Base-by-base conservation (phyloP, 768 basidiomycete genomes). In the Phaeotremella skinneri region DNA sequence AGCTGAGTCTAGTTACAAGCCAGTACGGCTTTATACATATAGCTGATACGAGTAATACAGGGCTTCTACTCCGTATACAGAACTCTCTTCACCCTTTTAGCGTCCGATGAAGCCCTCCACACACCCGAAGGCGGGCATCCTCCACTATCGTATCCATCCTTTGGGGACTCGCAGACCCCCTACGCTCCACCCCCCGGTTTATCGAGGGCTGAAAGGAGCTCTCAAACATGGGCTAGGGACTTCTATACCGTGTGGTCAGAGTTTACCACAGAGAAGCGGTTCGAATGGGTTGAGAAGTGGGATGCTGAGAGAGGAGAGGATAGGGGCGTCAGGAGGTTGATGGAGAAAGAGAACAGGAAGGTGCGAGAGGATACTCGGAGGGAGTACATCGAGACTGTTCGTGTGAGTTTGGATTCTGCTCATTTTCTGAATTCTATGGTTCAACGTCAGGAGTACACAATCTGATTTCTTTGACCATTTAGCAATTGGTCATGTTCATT, bases 271-370 rank as follows among this genome's bases (percentile, higher is more conserved):
- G 79, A 81, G 43, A 98, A 98, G 74, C 86, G 89, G 47, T 99
- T 99, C 69, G 79, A 81, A 0, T 97, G 93, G 92, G 82, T 81
- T 59, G 90, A 91, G 55, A 82, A 84, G 63, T 96, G 91, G 85
- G 88, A 92, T 72, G 59, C 84, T 14, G 78, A 84, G 4, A 88
- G 94, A 58, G 93, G 90, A 1, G 89, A 90, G 2, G 93, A 97
- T 76, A 81, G 96, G 20, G 84, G 86, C 26, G 83, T 88, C 39
- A 82, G 91, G 69, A 83, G 96, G 85, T 70, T 91, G 47, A 92
- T 98, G 88, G 96, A 98, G 73, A 90, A 86, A 68, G 96, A 97
- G 64, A 98, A 99, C 77, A 90, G 89, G 77, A 92, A 92, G 72
- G 85, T 85, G 2, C 83, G 92, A 14, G 91, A 96, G 27, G 88